These are phyloP conservation scores for Pinguiococcus pyrenoidosus DNA, from an alignment of 108 stramenopile species.

Conservation along the genomic window DNA sequence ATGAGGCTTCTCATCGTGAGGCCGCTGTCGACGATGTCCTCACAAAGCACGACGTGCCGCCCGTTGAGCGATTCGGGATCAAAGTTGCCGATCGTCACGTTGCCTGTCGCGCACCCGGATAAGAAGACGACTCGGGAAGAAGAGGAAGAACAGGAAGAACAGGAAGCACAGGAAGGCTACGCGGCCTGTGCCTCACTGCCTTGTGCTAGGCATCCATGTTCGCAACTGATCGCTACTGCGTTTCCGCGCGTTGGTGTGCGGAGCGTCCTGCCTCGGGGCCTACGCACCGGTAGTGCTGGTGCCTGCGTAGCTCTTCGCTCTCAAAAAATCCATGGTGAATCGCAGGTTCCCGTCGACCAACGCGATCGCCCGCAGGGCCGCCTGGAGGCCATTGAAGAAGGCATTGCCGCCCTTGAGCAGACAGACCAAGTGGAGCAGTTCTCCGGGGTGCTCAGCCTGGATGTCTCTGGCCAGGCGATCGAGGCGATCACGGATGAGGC, in stretches of 20 bases:
- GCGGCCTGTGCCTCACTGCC: too few species aligned
- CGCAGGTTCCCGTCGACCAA: background rate
- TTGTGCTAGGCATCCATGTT: background rate
- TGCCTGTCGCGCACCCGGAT: slow-evolving; percentile 15
- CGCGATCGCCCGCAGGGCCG: slow-evolving; percentile 12
- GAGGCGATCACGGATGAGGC: slow-evolving; percentile 26
- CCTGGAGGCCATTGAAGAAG: slow-evolving; percentile 27
- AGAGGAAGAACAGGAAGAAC: slow-evolving; percentile 24
- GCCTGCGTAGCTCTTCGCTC: background rate
- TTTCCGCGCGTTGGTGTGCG: too few species aligned
- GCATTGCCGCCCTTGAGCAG: slow-evolving; percentile 37
- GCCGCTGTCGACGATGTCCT: slow-evolving; percentile 30
- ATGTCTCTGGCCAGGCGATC: slow-evolving; percentile 33
- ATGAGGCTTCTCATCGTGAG: slow-evolving; percentile 31
- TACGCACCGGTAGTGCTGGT: too few species aligned
- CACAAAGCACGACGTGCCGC: slow-evolving; percentile 11
- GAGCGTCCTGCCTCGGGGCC: too few species aligned
- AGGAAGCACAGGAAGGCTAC: slow-evolving; percentile 10
- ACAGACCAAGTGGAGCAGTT: slow-evolving; percentile 32
- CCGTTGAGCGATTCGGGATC: slow-evolving; percentile 1
- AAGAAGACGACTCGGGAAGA: slow-evolving; percentile 37
- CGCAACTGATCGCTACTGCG: background rate
- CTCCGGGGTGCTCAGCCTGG: slow-evolving; percentile 13
- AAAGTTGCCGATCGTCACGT: background rate
- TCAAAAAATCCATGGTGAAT: slow-evolving; percentile 19